Base-by-base conservation (phyloP, 2,329 filamentous ascomycete genomes). In the Teratosphaeria epicoccoides region DNA sequence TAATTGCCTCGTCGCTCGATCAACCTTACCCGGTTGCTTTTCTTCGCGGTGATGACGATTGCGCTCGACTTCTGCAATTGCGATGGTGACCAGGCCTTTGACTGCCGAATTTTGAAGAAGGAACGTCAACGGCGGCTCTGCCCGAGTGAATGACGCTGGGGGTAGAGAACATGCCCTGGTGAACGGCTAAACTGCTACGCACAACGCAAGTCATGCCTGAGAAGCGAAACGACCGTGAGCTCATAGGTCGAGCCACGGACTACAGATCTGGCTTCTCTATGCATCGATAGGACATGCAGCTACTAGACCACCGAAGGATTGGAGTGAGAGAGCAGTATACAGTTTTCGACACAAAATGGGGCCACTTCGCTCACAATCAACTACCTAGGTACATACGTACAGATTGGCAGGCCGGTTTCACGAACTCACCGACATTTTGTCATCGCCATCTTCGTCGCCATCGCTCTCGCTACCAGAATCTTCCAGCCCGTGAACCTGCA, bases 401-500 rank as follows among this genome's bases (percentile, higher is more conserved):
- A 6, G 26, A 12, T 28, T 7, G 26, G 9, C 12, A 12, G 26
- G 9, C 9, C 9, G 2, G 12, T 28, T 12, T 40, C n/a, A 28
- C n/a, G 24, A 25, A 26, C 22, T 17, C 4, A 46, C 23, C 10
- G 45, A 25, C 45, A 47, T 28, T 22, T 46, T 14, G 12, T 46
- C 24, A 14, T 14, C 43, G 43, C 43, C 12, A 14, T 40, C 47
- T 28, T 23, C 47, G 23, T 46, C 44, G 12, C 25, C 44, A 46
- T 46, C 44, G 12, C 25, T 24, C 25, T 46, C 44, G n/a, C 44
- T 46, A 4, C 43, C 43, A 28, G 46, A 55, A 33, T 24, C 53
- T 26, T 17, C 52, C 28, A 49, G 52, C 25, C 40, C 56, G 33
- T 52, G 50, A 25, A 57, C 58, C 50, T 57, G 46, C 46, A 59